phyloP scores from a whole-genome alignment of 495 filamentous ascomycete genomes.

The Aspergillus carlsbadensis region DNA sequence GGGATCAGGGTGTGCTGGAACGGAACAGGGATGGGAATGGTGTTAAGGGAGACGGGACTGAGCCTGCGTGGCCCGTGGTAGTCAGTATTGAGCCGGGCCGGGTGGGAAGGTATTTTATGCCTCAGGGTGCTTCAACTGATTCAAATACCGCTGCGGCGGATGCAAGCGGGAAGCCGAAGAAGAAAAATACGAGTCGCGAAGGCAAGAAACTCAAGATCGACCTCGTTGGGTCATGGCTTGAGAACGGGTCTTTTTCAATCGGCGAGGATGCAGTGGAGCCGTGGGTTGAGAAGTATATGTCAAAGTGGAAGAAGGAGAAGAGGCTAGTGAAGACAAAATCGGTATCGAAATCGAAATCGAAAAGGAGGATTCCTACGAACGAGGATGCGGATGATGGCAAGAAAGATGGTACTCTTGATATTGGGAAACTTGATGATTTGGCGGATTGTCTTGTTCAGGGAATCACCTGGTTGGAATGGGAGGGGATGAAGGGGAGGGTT shows the following conservation, averaged over 20 bases:
- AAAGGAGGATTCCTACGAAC: background rate
- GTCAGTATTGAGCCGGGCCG: conserved; percentile 40
- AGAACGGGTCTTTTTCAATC: background rate
- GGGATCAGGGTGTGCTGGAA: too few relatives aligned
- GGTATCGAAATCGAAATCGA: conserved; percentile 10
- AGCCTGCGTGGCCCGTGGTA: conserved; percentile 20
- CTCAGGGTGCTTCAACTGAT: background rate
- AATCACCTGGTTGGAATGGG: conserved; percentile 82
- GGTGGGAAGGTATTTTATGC: conserved; percentile 39
- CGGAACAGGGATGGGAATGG: background rate
- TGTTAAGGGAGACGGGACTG: conserved; percentile 13
- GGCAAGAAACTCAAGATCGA: conserved; percentile 66
- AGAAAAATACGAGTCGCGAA: conserved; percentile 18
- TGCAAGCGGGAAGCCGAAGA: background rate
- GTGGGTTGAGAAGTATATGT: conserved; percentile 46
- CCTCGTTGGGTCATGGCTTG: conserved; percentile 57
- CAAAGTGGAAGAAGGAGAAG: conserved; percentile 36
- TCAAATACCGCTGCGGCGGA: background rate
- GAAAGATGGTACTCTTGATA: conserved; percentile 13
- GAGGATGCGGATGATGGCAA: background rate
- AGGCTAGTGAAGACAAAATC: background rate
- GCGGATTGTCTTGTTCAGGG: conserved; percentile 89
- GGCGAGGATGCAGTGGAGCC: conserved; percentile 22
- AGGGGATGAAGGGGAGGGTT: conserved; percentile 59
- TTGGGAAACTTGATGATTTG: conserved; percentile 82